phyloP scores from a whole-genome alignment of 2,329 filamentous ascomycete genomes.

The Epicoccum nigrum region DNA sequence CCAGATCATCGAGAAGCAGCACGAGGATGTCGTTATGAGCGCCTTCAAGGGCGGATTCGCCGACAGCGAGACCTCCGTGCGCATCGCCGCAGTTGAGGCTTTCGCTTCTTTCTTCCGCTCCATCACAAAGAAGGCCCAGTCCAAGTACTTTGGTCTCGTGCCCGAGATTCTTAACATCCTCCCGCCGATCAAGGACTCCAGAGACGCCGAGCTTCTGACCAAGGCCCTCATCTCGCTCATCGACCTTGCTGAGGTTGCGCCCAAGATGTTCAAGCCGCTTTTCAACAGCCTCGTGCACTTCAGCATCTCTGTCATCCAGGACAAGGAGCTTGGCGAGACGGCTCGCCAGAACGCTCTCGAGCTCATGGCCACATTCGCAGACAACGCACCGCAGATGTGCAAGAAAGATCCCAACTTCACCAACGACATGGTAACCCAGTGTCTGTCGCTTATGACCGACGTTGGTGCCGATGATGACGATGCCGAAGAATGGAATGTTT shows the following conservation, averaged over 20 bases:
- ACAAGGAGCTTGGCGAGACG: slow-evolving; percentile 90
- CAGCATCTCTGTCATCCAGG: slow-evolving; percentile 89
- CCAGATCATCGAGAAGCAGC: slow-evolving; percentile 93
- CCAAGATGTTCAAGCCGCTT: slow-evolving; percentile 96
- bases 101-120: slow-evolving; percentile 96
- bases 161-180: slow-evolving; percentile 93
- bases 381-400: slow-evolving; percentile 93
- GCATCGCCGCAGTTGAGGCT: slow-evolving; percentile 92
- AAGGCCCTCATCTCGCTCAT: slow-evolving; percentile 90
- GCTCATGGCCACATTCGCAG: slow-evolving; percentile 96
- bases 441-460: slow-evolving; percentile 96
- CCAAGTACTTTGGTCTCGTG: slow-evolving; percentile 85
- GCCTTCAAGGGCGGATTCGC: slow-evolving; percentile 93
- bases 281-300: slow-evolving; percentile 94
- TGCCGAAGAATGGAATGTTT: slow-evolving; percentile 88
- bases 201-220: slow-evolving; percentile 88
- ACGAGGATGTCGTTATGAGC: slow-evolving; percentile 85
- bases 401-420: slow-evolving; percentile 92
- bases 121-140: slow-evolving; percentile 83
- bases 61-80: slow-evolving; percentile 82
- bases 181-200: slow-evolving; percentile 88
- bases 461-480: slow-evolving; percentile 94
- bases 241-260: slow-evolving; percentile 89
- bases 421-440: slow-evolving; percentile 97
- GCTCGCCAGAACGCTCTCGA: slow-evolving; percentile 94